Percentiles rank a stretch among this genome's conserved stretches.
Evolutionary conservation across 1,139 yeast species (phyloP).

Genomic region (Taphrina deformans): DNA sequence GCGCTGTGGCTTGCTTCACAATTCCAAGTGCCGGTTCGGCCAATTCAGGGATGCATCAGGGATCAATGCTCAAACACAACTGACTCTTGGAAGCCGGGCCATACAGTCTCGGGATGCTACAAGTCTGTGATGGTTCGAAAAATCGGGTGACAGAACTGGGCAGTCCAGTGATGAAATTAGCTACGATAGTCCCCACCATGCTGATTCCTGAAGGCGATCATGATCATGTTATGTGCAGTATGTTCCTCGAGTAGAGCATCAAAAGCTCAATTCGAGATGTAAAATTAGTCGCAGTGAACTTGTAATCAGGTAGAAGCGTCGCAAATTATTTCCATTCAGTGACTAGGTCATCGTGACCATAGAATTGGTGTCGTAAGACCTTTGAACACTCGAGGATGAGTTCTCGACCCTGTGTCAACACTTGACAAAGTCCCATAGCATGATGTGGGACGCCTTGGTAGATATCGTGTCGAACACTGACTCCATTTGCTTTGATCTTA

Average conservation of each 20-base stretch:
- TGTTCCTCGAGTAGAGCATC: too few species aligned
- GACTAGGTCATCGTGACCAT: slow-evolving; percentile 12
- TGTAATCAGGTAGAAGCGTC: too few species aligned
- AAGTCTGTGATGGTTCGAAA: too few species aligned
- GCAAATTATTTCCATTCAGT: neutral
- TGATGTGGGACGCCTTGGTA: slow-evolving; percentile 55
- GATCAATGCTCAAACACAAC: too few species aligned
- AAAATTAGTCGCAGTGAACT: too few species aligned
- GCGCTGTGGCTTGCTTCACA: neutral
- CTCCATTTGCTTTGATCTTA: slow-evolving; percentile 50
- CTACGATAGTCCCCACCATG: neutral
- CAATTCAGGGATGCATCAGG: too few species aligned
- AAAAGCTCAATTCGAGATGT: too few species aligned
- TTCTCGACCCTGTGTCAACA: slow-evolving; percentile 49
- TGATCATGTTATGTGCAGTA: neutral
- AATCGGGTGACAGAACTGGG: too few species aligned
- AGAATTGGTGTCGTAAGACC: slow-evolving; percentile 14
- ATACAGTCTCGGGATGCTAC: too few species aligned
- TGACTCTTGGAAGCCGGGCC: too few species aligned
- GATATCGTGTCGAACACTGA: slow-evolving; percentile 46
- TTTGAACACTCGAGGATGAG: slow-evolving; percentile 41
- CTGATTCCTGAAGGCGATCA: neutral
- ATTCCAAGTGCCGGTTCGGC: neutral
- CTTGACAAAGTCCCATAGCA: slow-evolving; percentile 54
- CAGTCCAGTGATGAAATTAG: too few species aligned